Conservation (phyloP, 2,329 filamentous ascomycete species). For the Trematosphaeria pertusa region DNA sequence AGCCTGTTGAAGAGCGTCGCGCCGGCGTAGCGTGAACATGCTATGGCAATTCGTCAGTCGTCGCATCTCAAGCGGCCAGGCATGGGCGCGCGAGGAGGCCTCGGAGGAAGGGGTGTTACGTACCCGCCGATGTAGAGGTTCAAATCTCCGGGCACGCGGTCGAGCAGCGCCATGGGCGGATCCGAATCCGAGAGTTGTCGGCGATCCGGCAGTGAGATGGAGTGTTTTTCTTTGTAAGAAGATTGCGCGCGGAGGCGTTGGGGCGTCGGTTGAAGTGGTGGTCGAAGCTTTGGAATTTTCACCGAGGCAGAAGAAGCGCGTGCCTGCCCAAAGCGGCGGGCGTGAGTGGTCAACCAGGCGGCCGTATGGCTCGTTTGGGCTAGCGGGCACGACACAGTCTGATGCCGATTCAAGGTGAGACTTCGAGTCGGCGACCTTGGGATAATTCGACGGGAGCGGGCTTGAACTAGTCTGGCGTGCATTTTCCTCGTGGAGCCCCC, state of each 20-base stretch:
- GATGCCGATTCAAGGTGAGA: background rate
- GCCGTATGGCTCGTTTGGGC: constrained; percentile 14
- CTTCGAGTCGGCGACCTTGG: background rate
- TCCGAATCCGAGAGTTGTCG: constrained; percentile 21
- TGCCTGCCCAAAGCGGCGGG: constrained; percentile 11
- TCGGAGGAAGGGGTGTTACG: constrained; percentile 41
- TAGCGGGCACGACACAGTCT: background rate
- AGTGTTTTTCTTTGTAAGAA: constrained; percentile 9
- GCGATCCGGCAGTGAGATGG: constrained; percentile 26
- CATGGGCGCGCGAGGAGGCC: constrained; percentile 17
- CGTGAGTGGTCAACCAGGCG: constrained; percentile 23
- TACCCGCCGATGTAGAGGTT: constrained; percentile 84
- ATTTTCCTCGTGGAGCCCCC: too few species aligned
- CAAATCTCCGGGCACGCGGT: constrained; percentile 71
- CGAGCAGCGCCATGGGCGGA: constrained; percentile 65
- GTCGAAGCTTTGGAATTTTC: too few species aligned
- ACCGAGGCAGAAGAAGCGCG: constrained; percentile 24
- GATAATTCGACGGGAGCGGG: background rate
- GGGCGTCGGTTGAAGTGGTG: constrained; percentile 21
- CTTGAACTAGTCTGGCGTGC: background rate
- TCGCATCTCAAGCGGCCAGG: constrained; percentile 16
- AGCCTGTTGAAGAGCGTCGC: constrained; percentile 71
- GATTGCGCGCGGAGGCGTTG: constrained; percentile 21
- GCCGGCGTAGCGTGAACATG: constrained; percentile 78
- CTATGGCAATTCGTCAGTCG: constrained; percentile 57